Base-by-base conservation (phyloP, 2,329 filamentous ascomycete genomes). In the Alternaria sp. region DNA sequence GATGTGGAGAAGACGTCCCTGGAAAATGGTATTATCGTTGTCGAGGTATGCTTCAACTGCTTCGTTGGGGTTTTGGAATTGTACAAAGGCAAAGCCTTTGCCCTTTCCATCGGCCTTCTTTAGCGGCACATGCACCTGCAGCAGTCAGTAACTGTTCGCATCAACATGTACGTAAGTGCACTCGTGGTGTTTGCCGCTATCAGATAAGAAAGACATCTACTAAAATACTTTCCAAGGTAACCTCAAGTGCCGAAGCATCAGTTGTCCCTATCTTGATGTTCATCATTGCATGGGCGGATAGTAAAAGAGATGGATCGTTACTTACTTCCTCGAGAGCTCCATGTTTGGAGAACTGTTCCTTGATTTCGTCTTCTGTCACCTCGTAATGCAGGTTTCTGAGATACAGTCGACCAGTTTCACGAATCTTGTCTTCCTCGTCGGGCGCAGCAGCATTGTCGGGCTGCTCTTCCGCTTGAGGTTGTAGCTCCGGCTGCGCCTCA, bases 191-290 rank as follows among this genome's bases (percentile, higher is more conserved):
- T 68, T 59, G 68, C 68, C 57, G 65, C 82, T 82, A 81, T 94
- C 91, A 95, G 93, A 89, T 87, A 84, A 85, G 90, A 93, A 89
- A 94, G 91, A 92, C 92, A 97, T 98, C 94, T 99, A 99, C 95
- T 97, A 99, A 97, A 96, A 97, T 95, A 91, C 87, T 92, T 89
- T 93, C 89, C 90, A 67, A 89, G 88, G 73, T 93, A 85, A 88
- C 91, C 94, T 96, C 94, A 98, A 84, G 85, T 93, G 91, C 92
- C 61, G 82, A 85, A 73, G 91, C 91, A 94, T 97, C 91, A 93
- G 94, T 89, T 98, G 95, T 98, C 95, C 95, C 95, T 98, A 98
- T 98, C 95, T 88, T 75, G 91, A 87, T 65, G 83, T 92, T 98
- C 94, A 98, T 98, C 95, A 94, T 87, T 80, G 62, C 67, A 62